Percentiles rank a stretch among this genome's conserved stretches.
Evolutionary conservation across 2,329 filamentous ascomycete species (phyloP).

Genomic region (Colletotrichum shisoi): DNA sequence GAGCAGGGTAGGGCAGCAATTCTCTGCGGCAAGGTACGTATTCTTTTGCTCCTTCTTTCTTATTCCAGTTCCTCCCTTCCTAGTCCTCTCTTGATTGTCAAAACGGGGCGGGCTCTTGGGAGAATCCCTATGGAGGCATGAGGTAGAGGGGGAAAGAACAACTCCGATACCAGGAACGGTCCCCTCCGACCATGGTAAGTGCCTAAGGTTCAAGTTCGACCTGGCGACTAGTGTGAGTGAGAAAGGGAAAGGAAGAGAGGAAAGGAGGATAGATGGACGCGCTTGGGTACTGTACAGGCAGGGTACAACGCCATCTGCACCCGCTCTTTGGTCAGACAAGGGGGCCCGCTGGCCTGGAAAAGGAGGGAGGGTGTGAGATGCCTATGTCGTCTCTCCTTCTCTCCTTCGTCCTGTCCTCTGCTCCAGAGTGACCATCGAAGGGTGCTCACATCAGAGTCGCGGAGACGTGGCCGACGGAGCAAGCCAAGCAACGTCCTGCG

Average conservation of each 20-base stretch:
- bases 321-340: conserved; percentile 24
- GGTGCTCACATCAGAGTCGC: neutral
- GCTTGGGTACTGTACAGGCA: conserved; percentile 23
- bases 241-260: neutral
- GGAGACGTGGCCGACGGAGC: neutral
- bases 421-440: neutral
- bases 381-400: neutral
- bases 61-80: neutral
- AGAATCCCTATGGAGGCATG: conserved; percentile 29
- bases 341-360: conserved; percentile 36
- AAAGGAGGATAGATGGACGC: neutral
- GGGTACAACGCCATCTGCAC: conserved; percentile 37
- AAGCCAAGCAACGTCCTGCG: conserved; percentile 8
- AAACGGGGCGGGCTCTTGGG: conserved; percentile 15
- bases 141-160: conserved; percentile 36
- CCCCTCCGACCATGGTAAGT: neutral
- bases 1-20: conserved; percentile 6
- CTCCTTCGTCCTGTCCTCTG: neutral
- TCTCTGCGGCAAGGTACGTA: conserved; percentile 17
- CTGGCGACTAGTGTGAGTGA: neutral
- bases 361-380: conserved; percentile 26
- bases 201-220: conserved; percentile 19
- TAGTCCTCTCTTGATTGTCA: conserved; percentile 12
- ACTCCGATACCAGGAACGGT: conserved; percentile 35
- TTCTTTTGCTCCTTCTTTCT: neutral